These are phyloP conservation scores for Conringia planisiliqua DNA, from an alignment of 345 rosid genomes.

Conservation along the genomic window DNA sequence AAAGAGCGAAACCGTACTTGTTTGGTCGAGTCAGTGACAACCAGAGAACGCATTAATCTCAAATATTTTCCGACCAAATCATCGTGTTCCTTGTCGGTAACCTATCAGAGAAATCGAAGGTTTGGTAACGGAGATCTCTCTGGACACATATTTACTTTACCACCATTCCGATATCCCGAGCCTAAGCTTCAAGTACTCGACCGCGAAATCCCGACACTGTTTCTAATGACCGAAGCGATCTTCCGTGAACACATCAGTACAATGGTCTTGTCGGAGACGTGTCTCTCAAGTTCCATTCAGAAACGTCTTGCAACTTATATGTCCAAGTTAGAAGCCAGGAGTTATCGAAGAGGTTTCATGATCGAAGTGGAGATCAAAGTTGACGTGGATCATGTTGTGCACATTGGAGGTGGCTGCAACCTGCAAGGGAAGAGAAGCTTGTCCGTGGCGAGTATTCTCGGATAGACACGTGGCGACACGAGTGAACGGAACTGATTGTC, in stretches of 20 bases:
- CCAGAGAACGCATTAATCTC: neutral
- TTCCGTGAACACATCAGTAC: neutral
- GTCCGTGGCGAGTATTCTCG: neutral
- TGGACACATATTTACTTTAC: neutral
- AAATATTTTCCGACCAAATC: neutral
- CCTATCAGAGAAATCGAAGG: neutral
- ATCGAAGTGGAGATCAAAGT: neutral
- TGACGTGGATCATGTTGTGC: neutral
- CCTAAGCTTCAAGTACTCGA: neutral
- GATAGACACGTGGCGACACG: neutral
- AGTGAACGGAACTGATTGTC: neutral
- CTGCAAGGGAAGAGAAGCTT: constrained; percentile 1
- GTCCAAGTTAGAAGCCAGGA: neutral
- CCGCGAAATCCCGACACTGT: neutral
- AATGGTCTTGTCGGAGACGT: neutral
- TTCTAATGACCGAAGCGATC: neutral
- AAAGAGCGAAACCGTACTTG: neutral
- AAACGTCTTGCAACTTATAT: neutral
- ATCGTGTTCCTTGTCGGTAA: neutral
- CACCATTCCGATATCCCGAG: neutral
- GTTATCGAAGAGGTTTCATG: neutral
- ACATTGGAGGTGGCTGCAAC: neutral
- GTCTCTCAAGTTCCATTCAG: neutral
- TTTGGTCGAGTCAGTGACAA: neutral
- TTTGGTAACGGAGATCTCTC: neutral